Percentiles rank a stretch among this genome's conserved stretches.
These are phyloP conservation scores for Podospora anserina DNA, from an alignment of 495 filamentous ascomycete species.

Conservation along the genomic window DNA sequence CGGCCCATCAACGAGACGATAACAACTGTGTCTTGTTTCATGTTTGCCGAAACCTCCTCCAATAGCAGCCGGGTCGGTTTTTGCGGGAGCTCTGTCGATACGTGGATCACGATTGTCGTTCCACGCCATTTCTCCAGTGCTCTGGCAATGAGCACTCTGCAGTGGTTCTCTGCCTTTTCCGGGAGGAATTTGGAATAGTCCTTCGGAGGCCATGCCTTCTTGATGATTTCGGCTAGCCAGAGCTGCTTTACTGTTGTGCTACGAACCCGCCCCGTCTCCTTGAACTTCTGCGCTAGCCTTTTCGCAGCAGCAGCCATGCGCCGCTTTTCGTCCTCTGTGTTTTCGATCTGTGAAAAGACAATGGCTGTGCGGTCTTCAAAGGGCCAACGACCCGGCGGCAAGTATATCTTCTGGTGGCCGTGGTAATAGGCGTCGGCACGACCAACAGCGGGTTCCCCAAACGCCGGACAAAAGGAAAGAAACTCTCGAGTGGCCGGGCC, in stretches of 20 bases:
- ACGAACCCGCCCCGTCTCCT: neutral
- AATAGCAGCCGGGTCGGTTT: neutral
- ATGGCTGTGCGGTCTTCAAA: neutral
- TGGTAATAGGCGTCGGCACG: neutral
- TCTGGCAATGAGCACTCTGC: neutral
- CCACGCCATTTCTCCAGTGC: neutral
- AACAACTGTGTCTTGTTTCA: neutral
- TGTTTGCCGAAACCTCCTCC: neutral
- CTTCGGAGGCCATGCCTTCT: neutral
- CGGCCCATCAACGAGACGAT: neutral
- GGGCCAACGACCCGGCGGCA: neutral
- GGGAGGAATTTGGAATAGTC: neutral
- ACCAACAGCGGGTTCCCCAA: neutral
- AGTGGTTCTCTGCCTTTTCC: neutral
- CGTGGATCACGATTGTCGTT: neutral
- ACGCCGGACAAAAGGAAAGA: neutral
- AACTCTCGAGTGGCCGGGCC: neutral
- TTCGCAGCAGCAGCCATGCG: neutral
- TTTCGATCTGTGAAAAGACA: neutral
- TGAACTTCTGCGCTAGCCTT: neutral
- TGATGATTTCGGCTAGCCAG: neutral
- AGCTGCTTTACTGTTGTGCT: neutral
- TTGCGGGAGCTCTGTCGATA: neutral
- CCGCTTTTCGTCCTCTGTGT: neutral
- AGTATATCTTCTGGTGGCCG: neutral